Evolutionary conservation across 768 basidiomycete species (phyloP).

Genomic region (Kwoniella heveanensis): DNA sequence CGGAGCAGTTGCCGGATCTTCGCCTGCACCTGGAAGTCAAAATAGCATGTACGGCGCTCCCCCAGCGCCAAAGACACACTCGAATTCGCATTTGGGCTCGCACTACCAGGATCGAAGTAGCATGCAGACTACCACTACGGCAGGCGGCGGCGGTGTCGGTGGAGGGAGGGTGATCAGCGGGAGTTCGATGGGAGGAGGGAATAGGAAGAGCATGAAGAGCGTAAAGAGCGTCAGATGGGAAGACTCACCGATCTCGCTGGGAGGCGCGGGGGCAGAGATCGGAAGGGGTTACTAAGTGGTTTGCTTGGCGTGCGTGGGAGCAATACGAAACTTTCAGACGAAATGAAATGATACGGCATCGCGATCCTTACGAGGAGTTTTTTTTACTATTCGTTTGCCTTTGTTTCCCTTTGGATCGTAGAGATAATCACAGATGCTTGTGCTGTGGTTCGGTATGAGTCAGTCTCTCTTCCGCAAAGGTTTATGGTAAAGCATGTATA

Average conservation of each 20-base stretch:
- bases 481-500: too few species aligned
- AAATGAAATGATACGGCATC: too few species aligned
- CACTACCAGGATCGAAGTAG: not conserved
- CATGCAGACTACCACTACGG: not conserved
- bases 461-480: too few species aligned
- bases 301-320: too few species aligned
- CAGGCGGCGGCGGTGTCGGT: not conserved
- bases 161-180: conserved; percentile 4
- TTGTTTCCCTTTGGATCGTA: too few species aligned
- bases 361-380: too few species aligned
- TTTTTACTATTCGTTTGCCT: too few species aligned
- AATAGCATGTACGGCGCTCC: conserved; percentile 2
- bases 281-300: not conserved
- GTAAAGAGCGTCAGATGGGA: conserved; percentile 39
- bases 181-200: conserved; percentile 9
- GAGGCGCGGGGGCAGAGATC: conserved; percentile 1
- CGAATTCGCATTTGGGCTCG: not conserved
- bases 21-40: not conserved
- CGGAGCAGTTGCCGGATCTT: not conserved
- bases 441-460: too few species aligned
- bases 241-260: conserved; percentile 1
- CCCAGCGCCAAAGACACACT: not conserved
- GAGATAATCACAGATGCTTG: too few species aligned
- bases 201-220: conserved; percentile 33
- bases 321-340: too few species aligned